phyloP scores from a whole-genome alignment of 163 green algal species.

The Coccomyxa subellipsoidea region DNA sequence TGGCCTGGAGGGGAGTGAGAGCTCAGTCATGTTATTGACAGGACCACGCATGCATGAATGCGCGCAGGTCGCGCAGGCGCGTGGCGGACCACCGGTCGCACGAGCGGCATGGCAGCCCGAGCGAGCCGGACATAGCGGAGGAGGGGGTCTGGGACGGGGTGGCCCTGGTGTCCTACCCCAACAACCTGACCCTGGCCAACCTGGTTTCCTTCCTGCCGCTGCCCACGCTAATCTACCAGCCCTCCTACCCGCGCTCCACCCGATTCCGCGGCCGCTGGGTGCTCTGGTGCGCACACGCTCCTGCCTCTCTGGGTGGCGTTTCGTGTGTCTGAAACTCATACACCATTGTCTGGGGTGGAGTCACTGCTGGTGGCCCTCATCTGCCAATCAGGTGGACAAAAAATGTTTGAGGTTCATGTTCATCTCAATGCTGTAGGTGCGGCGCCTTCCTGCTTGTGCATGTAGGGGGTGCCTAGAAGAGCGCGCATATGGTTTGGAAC shows the following conservation, averaged over 20 bases:
- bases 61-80: neutral
- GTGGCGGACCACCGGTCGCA: neutral
- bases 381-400: no score
- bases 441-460: no score
- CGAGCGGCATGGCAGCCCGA: neutral
- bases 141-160: neutral
- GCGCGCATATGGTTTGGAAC: no score
- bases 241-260: slow-evolving; percentile 62
- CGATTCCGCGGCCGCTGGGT: slow-evolving; percentile 66
- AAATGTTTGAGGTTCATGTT: no score
- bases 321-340: neutral
- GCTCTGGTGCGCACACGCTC: slow-evolving; percentile 27
- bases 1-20: neutral
- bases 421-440: neutral
- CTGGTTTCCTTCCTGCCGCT: slow-evolving; percentile 84
- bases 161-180: slow-evolving; percentile 65
- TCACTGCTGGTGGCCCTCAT: no score
- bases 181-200: slow-evolving; percentile 78
- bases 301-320: neutral
- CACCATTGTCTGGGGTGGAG: no score
- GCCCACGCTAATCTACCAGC: slow-evolving; percentile 85
- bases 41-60: neutral
- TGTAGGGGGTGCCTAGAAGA: no score
- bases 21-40: neutral
- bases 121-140: neutral